Evolutionary conservation across 176 grass and related monocot species (phyloP).

Genomic region (Ananas comosus): DNA sequence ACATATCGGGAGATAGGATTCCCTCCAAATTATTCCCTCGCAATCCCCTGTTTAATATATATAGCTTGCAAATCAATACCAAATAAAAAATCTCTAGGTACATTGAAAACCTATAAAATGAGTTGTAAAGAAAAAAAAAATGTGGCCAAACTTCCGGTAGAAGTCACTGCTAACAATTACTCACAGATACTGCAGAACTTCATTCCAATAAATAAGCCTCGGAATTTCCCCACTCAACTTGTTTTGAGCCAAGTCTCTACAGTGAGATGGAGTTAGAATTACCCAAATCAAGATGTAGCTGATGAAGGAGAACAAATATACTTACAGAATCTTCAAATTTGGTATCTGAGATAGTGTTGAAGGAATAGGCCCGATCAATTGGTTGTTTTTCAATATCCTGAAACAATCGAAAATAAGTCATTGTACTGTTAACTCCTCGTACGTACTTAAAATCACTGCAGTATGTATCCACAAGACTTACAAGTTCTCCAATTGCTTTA

Average conservation of each 20-base stretch:
- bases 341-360: conserved; percentile 91
- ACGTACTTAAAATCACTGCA: background rate
- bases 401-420: background rate
- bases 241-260: conserved; percentile 91
- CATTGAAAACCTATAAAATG: background rate
- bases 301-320: background rate
- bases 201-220: conserved; percentile 97
- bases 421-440: background rate
- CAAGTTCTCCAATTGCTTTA: conserved; percentile 79
- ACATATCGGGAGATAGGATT: conserved; percentile 75
- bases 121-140: background rate
- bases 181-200: conserved; percentile 94
- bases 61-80: background rate
- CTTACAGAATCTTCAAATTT: conserved; percentile 91
- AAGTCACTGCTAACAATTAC: conserved; percentile 8
- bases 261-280: background rate
- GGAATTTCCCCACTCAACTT: conserved; percentile 88
- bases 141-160: background rate
- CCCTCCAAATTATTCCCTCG: conserved; percentile 80
- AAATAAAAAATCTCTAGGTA: background rate
- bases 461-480: conserved; percentile 24
- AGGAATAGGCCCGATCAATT: conserved; percentile 66
- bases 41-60: conserved; percentile 43
- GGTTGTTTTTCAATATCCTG: conserved; percentile 95
- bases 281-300: background rate